Evolutionary conservation across 371 early-diverging fungal species (phyloP), one percentile per base, ranked within the genome.

Genomic region (Mortierella sp.): DNA sequence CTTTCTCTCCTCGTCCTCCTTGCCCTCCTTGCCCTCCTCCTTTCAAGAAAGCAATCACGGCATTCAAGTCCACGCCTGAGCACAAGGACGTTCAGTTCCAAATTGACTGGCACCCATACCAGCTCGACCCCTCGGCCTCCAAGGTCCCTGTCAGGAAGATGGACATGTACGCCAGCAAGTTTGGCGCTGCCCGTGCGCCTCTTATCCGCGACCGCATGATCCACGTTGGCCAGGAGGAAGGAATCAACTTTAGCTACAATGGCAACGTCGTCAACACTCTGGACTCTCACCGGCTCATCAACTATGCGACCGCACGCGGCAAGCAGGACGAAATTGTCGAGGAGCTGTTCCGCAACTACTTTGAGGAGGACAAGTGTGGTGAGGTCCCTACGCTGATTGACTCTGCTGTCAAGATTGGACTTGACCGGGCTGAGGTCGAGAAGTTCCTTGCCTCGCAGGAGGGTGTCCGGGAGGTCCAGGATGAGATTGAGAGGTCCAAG

Each of bases 271-370:
- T 92, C 60, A 95, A 94, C 79, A 93, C 94, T 0, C 71, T 94
- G 26, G 92, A 94, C 58, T 92, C 94, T 2, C 95, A 96, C 65
- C 94, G 95, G 0, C 83, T 96, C 38, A 88, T 95, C 60, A 84
- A 89, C 55, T 95, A 88, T 89, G 93, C 96, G 0, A 76, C 85
- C 52, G 80, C 84, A 8, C 76, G 90, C 34, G 92, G 91, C 44
- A 89, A 91, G 55, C 93, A 95, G 82, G 83, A 89, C 34, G 88
- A 90, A 74, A 88, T 93, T 9, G 92, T 93, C 21, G 92, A 92
- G n/a, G 90, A 90, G 65, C 75, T 96, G 38, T 92, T 94, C 74
- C 84, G 89, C 44, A 84, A 91, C 38, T 95, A 95, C 81, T 94
- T 94, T 89, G 95, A 95, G 83, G 80, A 90, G 38, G 91, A 91